Evolutionary conservation across 805 yeast genomes (phyloP).

Genomic region (Sungouiella thailandica): DNA sequence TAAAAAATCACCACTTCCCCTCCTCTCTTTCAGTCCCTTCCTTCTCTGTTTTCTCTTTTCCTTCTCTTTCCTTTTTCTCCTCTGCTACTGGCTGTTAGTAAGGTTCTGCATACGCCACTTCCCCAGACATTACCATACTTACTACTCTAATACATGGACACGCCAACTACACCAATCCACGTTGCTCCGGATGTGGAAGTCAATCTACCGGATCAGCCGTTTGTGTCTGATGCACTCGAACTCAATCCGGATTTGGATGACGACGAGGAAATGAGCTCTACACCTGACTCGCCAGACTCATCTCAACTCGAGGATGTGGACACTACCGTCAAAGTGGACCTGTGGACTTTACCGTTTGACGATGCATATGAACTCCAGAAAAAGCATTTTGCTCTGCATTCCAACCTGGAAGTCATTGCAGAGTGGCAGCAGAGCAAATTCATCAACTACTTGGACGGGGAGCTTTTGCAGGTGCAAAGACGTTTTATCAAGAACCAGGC

Average conservation of each 20-base stretch:
- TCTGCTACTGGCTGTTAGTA: too few relatives aligned
- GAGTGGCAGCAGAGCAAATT: conserved; percentile 48
- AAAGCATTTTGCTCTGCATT: conserved; percentile 9
- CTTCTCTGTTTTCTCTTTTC: too few relatives aligned
- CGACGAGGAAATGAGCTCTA: conserved; percentile 12
- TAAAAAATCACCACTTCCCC: too few relatives aligned
- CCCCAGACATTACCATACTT: too few relatives aligned
- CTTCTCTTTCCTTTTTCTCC: too few relatives aligned
- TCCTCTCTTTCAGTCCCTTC: too few relatives aligned
- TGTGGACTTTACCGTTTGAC: conserved; percentile 23
- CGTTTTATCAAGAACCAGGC: conserved; percentile 38
- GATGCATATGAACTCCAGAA: conserved; percentile 17
- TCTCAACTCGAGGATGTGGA: neutral
- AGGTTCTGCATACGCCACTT: too few relatives aligned
- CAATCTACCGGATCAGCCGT: conserved; percentile 21
- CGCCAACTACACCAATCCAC: conserved; percentile 33
- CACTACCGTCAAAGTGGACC: neutral
- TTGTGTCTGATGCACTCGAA: conserved; percentile 23
- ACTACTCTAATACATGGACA: too few relatives aligned
- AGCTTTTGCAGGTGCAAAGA: conserved; percentile 14
- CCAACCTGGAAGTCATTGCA: conserved; percentile 7
- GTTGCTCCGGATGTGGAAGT: conserved; percentile 34
- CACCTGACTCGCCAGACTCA: neutral
- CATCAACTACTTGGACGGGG: conserved; percentile 16
- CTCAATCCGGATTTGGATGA: conserved; percentile 38